Evolutionary conservation across 257 asterid species (phyloP).

Genomic region (Coffea canephora): DNA sequence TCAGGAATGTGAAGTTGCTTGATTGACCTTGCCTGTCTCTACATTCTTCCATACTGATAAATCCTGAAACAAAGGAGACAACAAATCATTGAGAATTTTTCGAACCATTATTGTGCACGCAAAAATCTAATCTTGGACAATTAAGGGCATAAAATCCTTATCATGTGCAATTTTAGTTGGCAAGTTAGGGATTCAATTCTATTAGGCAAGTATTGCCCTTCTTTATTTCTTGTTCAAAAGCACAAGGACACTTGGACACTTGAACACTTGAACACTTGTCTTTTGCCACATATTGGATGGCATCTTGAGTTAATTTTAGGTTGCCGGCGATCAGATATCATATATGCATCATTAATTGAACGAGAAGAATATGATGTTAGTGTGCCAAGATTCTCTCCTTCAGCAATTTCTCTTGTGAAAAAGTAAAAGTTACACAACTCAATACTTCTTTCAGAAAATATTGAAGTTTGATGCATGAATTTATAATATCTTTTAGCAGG

Average conservation of each 20-base stretch:
- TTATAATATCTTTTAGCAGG: background rate
- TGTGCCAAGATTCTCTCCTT: constrained; percentile 4
- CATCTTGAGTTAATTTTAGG: background rate
- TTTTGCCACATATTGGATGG: background rate
- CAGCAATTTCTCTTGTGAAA: background rate
- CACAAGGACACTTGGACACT: background rate
- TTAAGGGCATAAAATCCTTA: background rate
- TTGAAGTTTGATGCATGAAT: background rate
- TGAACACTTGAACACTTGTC: background rate
- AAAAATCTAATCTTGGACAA: background rate
- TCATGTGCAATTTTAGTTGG: too few relatives aligned
- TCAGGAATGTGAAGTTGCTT: background rate
- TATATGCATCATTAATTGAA: background rate
- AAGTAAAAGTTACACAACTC: background rate
- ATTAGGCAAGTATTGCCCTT: background rate
- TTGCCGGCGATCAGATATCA: background rate
- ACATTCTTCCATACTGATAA: background rate
- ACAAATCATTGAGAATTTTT: background rate
- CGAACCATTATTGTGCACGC: background rate
- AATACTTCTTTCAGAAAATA: background rate
- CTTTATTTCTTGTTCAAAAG: background rate
- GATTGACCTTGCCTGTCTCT: background rate
- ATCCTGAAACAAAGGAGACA: background rate
- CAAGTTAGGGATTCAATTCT: too few relatives aligned
- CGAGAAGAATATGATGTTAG: background rate